phyloP scores from a whole-genome alignment of 2,329 filamentous ascomycete species.

The Talaromyces sp. region DNA sequence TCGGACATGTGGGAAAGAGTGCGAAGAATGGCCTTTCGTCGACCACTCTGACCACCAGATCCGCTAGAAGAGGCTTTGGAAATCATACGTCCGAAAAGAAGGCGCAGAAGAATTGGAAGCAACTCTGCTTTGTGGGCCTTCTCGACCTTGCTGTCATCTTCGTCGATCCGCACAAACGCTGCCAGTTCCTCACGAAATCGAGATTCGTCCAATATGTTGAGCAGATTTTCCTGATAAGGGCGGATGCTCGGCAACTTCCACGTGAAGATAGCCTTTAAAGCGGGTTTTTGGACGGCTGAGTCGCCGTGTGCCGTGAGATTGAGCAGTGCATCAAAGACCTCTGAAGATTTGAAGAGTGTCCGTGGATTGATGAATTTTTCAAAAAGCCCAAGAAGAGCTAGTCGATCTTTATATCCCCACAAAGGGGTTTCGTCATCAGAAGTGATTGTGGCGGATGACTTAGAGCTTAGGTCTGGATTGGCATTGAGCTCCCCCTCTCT shows the following conservation, averaged over 20 bases:
- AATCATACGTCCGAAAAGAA: conserved; percentile 86
- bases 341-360: conserved; percentile 69
- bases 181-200: conserved; percentile 92
- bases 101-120: conserved; percentile 78
- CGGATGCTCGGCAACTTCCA: conserved; percentile 78
- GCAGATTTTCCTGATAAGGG: conserved; percentile 76
- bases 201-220: conserved; percentile 82
- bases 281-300: conserved; percentile 76
- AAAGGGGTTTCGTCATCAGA: conserved; percentile 18
- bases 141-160: conserved; percentile 60
- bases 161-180: conserved; percentile 70
- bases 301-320: conserved; percentile 81
- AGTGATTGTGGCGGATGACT: conserved; percentile 17
- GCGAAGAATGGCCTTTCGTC: conserved; percentile 66
- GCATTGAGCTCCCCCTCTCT: conserved; percentile 40
- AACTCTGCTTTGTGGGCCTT: conserved; percentile 65
- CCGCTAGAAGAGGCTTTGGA: conserved; percentile 71
- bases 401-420: conserved; percentile 62
- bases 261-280: conserved; percentile 75
- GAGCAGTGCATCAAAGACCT: conserved; percentile 71
- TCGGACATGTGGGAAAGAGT: conserved; percentile 71
- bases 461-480: conserved; percentile 18
- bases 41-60: conserved; percentile 73
- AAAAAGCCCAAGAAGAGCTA: conserved; percentile 74
- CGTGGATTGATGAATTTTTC: conserved; percentile 80